Evolutionary conservation across 2,329 filamentous ascomycete species (phyloP).

Genomic region (Penicillium italicum): DNA sequence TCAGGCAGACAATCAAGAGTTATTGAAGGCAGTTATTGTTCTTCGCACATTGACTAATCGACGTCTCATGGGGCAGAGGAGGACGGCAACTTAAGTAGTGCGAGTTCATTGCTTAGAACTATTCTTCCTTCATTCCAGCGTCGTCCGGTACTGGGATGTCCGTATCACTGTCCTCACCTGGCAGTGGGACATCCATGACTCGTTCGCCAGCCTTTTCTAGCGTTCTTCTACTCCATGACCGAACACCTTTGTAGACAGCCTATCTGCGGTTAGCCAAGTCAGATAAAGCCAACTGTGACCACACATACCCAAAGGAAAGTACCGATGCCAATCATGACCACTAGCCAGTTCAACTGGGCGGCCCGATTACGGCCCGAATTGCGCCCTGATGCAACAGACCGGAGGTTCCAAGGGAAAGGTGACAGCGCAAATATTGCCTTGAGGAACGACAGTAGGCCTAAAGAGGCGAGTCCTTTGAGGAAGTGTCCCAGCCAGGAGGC

Average conservation of each 20-base stretch:
- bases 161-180: conserved; percentile 55
- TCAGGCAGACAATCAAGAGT: conserved; percentile 29
- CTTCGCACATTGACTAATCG: conserved; percentile 97
- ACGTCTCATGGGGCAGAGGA: conserved; percentile 71
- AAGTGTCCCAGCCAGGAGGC: conserved; percentile 78
- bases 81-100: conserved; percentile 97
- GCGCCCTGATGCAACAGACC: conserved; percentile 56
- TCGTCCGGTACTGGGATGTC: background rate
- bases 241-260: conserved; percentile 78
- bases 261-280: conserved; percentile 37
- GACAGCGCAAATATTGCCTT: conserved; percentile 73
- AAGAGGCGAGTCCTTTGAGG: conserved; percentile 80
- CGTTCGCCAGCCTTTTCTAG: conserved; percentile 73
- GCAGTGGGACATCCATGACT: conserved; percentile 68
- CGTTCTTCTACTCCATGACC: conserved; percentile 66
- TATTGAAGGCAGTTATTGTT: conserved; percentile 49
- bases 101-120: conserved; percentile 45
- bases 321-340: conserved; percentile 73
- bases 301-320: conserved; percentile 71
- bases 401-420: conserved; percentile 70
- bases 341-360: conserved; percentile 72
- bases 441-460: conserved; percentile 79
- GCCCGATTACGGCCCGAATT: conserved; percentile 69
- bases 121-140: conserved; percentile 42
- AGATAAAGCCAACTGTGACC: background rate